Evolutionary conservation across 495 filamentous ascomycete genomes (phyloP).

Genomic region (Penicillium odoratum): DNA sequence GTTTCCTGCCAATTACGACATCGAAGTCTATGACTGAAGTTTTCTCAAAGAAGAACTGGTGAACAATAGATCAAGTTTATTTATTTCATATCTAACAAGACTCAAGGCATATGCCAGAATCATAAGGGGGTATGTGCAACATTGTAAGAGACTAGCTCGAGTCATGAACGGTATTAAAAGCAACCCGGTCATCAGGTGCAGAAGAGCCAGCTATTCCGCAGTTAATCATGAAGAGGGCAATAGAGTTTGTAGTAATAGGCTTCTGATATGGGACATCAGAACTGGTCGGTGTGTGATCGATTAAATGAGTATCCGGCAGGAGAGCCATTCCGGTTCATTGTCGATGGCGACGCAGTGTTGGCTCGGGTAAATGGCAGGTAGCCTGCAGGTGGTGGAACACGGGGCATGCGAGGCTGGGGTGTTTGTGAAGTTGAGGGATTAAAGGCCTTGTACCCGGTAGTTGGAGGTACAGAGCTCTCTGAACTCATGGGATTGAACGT

Average conservation of each 20-base stretch:
- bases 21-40: too few relatives aligned
- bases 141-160: slow-evolving; percentile 21
- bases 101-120: slow-evolving; percentile 4
- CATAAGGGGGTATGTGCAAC: slow-evolving; percentile 24
- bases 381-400: slow-evolving; percentile 10
- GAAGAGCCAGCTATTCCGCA: slow-evolving; percentile 25
- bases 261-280: slow-evolving; percentile 11
- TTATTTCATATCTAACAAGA: background rate
- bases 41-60: background rate
- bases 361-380: slow-evolving; percentile 24
- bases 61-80: background rate
- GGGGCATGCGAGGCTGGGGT: slow-evolving; percentile 15
- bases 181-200: slow-evolving; percentile 22
- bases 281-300: slow-evolving; percentile 28
- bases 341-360: slow-evolving; percentile 24
- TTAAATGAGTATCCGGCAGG: slow-evolving; percentile 26
- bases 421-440: slow-evolving; percentile 17
- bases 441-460: slow-evolving; percentile 21
- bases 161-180: slow-evolving; percentile 24
- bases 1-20: too few relatives aligned
- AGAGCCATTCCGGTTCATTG: slow-evolving; percentile 26
- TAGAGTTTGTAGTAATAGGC: background rate
- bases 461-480: slow-evolving; percentile 7
- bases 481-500: slow-evolving; percentile 18
- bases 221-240: slow-evolving; percentile 13